Base-by-base conservation (phyloP, 2,329 filamentous ascomycete species). In the Parasarocladium wereldwijsianum region DNA sequence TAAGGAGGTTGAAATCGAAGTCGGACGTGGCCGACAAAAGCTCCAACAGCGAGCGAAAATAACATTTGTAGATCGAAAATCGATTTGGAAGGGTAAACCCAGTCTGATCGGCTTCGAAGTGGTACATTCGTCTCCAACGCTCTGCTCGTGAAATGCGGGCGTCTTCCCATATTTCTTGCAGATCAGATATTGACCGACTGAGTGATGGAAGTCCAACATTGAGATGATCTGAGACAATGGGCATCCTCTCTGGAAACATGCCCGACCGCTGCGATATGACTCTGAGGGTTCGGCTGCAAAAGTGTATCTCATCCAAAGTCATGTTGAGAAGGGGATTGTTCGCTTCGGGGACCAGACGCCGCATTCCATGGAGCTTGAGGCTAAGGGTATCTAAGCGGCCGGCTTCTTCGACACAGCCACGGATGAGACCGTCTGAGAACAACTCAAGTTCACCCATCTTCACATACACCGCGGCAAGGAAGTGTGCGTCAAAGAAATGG, bases 101-200 rank as follows among this genome's bases (percentile, higher is more conserved):
- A n/a, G n/a, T n/a, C n/a, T n/a, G n/a, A n/a, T n/a, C n/a, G n/a
- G n/a, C n/a, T n/a, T n/a, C n/a, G n/a, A n/a, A n/a, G 43, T 71
- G 58, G 41, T 64, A 70, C 66, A 75, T 73, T 38, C 57, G 59
- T 24, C 60, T 57, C 70, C 71, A 76, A 32, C 68, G 58, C 20
- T 57, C 50, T 36, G 63, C 56, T 32, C 58, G 60, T 12, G 55
- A 51, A 24, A 62, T 38, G 4, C 53, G 54, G 20, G 53, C 58
- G 41, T 73, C 62, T 19, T 69, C 59, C 40, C 69, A 63, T 44
- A 60, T 60, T 7, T 34, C 36, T 23, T 49, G 58, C 38, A 76
- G 73, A 36, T 73, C 67, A 24, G 55, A 46, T 11, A 76, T 45
- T 1, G 63, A 64, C 32, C 53, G 58, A 31, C 54, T 57, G 12